These are phyloP conservation scores for Blastobotrys serpentis DNA, from an alignment of 1,139 yeast species.

Conservation along the genomic window DNA sequence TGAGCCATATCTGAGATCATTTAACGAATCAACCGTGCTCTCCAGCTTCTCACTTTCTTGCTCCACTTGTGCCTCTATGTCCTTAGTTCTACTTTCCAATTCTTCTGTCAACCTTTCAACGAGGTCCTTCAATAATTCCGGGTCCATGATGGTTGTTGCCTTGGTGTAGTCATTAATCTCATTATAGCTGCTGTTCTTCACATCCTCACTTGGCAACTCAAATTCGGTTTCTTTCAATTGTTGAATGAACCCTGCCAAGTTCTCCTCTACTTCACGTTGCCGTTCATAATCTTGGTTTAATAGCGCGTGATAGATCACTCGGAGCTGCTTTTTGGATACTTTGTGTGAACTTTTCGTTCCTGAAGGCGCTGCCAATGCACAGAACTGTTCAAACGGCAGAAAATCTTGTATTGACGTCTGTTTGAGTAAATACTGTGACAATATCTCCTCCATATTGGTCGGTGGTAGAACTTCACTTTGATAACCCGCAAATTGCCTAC, in stretches of 20 bases:
- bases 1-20: constrained; percentile 16
- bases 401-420: constrained; percentile 27
- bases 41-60: constrained; percentile 11
- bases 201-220: constrained; percentile 4
- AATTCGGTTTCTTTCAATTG: constrained; percentile 13
- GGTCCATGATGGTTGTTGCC: constrained; percentile 12
- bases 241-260: constrained; percentile 18
- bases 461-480: too few species aligned
- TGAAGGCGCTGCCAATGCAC: constrained; percentile 13
- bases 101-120: constrained; percentile 15
- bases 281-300: constrained; percentile 19
- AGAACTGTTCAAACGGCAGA: constrained; percentile 20
- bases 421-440: constrained; percentile 22
- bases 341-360: constrained; percentile 7
- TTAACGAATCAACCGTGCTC: constrained; percentile 16
- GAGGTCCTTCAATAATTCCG: constrained; percentile 13
- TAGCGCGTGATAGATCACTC: constrained; percentile 20
- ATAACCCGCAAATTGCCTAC: too few species aligned
- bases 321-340: constrained; percentile 8
- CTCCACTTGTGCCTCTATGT: constrained; percentile 8
- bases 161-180: constrained; percentile 6
- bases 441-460: constrained; percentile 2
- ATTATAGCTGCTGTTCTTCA: neutral
- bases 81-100: constrained; percentile 8
- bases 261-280: constrained; percentile 16